A percentile compares a stretch with the other conserved stretches of the same genome.
These are phyloP conservation scores for Suillus subaureus DNA, from an alignment of 768 basidiomycete genomes.

Conservation along the genomic window DNA sequence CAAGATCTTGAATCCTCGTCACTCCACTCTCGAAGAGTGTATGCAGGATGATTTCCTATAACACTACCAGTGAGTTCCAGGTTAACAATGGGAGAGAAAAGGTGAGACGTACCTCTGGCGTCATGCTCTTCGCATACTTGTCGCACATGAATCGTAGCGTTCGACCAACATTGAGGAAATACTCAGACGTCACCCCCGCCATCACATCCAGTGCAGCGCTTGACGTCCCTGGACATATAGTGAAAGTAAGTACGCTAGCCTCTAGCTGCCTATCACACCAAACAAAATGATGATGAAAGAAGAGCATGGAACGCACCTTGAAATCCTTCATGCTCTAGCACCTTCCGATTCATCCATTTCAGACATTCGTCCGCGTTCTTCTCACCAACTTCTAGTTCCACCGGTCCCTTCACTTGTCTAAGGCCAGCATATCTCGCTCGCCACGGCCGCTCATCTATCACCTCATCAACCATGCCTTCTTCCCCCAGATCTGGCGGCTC, in stretches of 20 bases:
- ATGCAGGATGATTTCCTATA: constrained; percentile 92
- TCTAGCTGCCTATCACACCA: background rate
- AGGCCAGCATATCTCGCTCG: constrained; percentile 18
- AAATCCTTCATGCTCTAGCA: constrained; percentile 89
- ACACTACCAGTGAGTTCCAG: constrained; percentile 12
- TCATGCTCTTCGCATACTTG: constrained; percentile 79
- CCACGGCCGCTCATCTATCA: constrained; percentile 68
- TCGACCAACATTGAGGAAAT: constrained; percentile 81
- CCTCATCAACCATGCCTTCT: constrained; percentile 27
- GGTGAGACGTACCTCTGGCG: constrained; percentile 66
- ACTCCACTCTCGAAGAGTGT: constrained; percentile 89
- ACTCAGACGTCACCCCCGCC: constrained; percentile 76
- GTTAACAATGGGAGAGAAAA: background rate
- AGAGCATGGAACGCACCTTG: constrained; percentile 61
- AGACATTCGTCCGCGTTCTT: constrained; percentile 64
- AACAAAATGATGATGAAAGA: background rate
- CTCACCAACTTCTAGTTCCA: constrained; percentile 58
- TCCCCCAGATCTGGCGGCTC: constrained; percentile 37
- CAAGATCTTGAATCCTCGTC: constrained; percentile 75
- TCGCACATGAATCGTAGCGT: constrained; percentile 83
- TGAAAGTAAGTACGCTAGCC: background rate
- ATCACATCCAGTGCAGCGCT: constrained; percentile 76
- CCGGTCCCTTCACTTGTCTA: constrained; percentile 13
- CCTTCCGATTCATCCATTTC: constrained; percentile 71
- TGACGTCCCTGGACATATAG: constrained; percentile 58